Evolutionary conservation across 1,284 basidiomycete genomes (phyloP), one percentile per base, ranked within the genome.

Genomic region (Cryptococcus neoformans): DNA sequence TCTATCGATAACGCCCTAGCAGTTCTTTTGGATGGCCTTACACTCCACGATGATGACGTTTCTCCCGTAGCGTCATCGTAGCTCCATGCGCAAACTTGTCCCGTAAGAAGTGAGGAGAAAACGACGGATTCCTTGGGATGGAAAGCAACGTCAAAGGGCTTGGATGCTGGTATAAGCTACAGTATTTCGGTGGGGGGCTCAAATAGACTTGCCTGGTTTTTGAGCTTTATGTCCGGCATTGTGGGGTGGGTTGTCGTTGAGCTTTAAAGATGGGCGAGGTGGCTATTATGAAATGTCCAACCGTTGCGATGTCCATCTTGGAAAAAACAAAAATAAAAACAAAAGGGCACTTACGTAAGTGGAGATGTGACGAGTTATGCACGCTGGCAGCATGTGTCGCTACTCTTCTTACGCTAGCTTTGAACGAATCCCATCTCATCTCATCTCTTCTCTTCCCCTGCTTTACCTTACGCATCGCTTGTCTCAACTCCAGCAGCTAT

Each of bases 91-190:
- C 89, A 90, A 65, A 96, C 81, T 54, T 89, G 83, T 40, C 92
- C 92, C 0, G 88, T 88, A 36, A 97, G 81, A 2, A 95, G 83
- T 0, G 85, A 89, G 5, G 87, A 81, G 72, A 89, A 92, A 8
- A 94, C 83, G 16, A 86, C 80, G 0, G 85, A 76, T 41, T 83
- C 73, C 1, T 78, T 80, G 0, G 93, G 92, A 68, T 94, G 90
- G 71, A 96, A 96, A 1, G 82, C 83, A 47, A 96, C 80, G 79
- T 96, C 93, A 73, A 96, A 94, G 40, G 92, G 85, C 75, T 96
- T 89, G 11, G 11, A 8, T 38, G 4, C 28, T 35, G 21, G 47
- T 50, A n/a, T 34, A 14, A 11, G 28, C 28, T 28, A n/a, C n/a
- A 28, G 17, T 42, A 41, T 16, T 35, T 37, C 34, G 34, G 28